Base-by-base conservation (phyloP, 306 rosid genomes). In the Pyrus communis region DNA sequence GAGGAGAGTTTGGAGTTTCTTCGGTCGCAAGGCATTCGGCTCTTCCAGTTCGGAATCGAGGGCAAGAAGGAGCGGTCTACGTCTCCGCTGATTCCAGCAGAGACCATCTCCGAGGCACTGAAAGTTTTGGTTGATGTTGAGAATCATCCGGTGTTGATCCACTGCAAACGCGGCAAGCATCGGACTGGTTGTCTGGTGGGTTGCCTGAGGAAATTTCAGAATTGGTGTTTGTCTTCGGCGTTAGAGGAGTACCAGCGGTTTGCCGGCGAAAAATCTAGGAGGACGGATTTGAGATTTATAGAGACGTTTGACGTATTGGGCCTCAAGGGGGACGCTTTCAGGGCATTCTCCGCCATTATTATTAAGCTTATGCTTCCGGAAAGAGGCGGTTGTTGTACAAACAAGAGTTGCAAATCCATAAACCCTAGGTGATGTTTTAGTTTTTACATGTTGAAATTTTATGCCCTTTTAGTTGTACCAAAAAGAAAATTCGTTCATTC, bases 161-260 rank as follows among this genome's bases (percentile, higher is more conserved):
- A 83, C 57, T 85, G 89, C 84, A 87, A 87, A 82, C 81, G 89
- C 15, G 91, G 89, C 57, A 85, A 87, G 97, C 97, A 91, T 82
- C 87, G 98, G 72, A 93, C 97, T 0, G 97, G 98, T 42, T 86
- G 90, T 63, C 88, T 91, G 1, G 97, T 93, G 13, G 98, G 96
- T 61, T 87, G 96, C 87, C 80, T 91, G 76, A 22, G 98, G 58
- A 93, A 93, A 78, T 74, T 93, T 58, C 96, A 93, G 97, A 91
- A 84, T 71, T 93, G 98, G 98, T 91, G 98, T 46, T 40, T 89
- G 87, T 38, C 93, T 1, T 88, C 91, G 8, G 96, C 83, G 88
- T 82, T 85, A 30, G 96, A 88, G 85, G 98, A 93, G 87, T 93
- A 93, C 79, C 79, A 83, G 82, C 83, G 82, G 40, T 93, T 89